Evolutionary conservation across 495 filamentous ascomycete species (phyloP).

Genomic region (Aspergillus haitiensis): DNA sequence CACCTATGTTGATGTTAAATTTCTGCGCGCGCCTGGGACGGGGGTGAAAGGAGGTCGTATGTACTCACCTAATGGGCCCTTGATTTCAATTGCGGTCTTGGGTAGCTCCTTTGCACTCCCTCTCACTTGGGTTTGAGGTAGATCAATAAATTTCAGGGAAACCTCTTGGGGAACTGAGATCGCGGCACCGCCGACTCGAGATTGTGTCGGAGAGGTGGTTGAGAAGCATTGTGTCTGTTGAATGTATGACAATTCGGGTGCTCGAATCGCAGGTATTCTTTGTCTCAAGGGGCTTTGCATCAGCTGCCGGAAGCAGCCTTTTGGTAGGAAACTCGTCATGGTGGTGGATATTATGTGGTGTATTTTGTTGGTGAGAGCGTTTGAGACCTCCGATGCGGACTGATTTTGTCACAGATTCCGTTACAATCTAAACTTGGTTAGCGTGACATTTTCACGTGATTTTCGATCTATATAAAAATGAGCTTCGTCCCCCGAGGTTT

Average conservation of each 20-base stretch:
- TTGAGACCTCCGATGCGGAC: constrained; percentile 28
- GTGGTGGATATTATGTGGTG: constrained; percentile 23
- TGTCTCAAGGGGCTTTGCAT: constrained; percentile 35
- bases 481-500: too few species aligned
- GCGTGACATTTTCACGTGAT: constrained; percentile 30
- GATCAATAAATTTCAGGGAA: constrained; percentile 62
- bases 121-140: constrained; percentile 52
- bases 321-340: constrained; percentile 40
- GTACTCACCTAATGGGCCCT: constrained; percentile 70
- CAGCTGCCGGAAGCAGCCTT: constrained; percentile 47
- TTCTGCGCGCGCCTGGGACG: too few species aligned
- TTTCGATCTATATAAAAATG: constrained; percentile 8
- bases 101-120: constrained; percentile 54
- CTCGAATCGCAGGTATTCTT: constrained; percentile 62
- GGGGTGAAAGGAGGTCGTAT: neutral
- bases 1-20: constrained; percentile 43
- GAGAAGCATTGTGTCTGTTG: constrained; percentile 65
- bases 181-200: constrained; percentile 80
- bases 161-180: constrained; percentile 85
- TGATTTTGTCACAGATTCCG: constrained; percentile 40
- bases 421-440: constrained; percentile 32
- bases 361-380: constrained; percentile 24
- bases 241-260: constrained; percentile 65
- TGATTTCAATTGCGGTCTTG: constrained; percentile 61
- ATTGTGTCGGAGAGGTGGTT: constrained; percentile 60